Evolutionary conservation across 768 basidiomycete species (phyloP).

Genomic region (Leccinum subtestaceum): DNA sequence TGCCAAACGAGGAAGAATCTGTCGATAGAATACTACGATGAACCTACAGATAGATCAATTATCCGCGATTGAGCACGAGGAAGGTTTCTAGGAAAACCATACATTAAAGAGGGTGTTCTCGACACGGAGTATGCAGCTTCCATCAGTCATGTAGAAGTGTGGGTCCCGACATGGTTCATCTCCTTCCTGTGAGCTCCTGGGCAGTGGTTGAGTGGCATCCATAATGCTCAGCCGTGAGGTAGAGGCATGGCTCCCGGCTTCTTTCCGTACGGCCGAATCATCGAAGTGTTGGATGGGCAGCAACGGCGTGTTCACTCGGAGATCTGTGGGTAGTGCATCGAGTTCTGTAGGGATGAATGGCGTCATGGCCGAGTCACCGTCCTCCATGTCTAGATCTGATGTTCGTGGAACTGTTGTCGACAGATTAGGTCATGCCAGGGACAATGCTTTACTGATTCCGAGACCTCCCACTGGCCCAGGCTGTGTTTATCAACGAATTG

Average conservation of each 20-base stretch:
- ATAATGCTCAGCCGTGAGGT: background rate
- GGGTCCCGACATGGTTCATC: constrained; percentile 38
- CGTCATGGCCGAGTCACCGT: constrained; percentile 2
- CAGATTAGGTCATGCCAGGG: constrained; percentile 5
- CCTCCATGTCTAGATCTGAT: constrained; percentile 13
- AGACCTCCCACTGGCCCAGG: background rate
- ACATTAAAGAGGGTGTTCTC: constrained; percentile 70
- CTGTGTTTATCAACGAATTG: background rate
- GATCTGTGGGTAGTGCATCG: constrained; percentile 11
- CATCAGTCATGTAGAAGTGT: constrained; percentile 64
- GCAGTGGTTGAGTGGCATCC: background rate
- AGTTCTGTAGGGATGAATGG: constrained; percentile 24
- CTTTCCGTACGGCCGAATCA: constrained; percentile 10
- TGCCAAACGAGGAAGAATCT: constrained; percentile 61
- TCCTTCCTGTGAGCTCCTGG: constrained; percentile 9
- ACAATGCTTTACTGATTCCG: background rate
- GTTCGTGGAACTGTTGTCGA: background rate
- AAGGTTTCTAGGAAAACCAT: constrained; percentile 21
- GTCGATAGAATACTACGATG: constrained; percentile 58
- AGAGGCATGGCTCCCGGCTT: constrained; percentile 9
- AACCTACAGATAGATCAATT: constrained; percentile 38
- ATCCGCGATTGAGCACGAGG: background rate
- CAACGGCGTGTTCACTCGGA: background rate
- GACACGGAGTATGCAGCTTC: constrained; percentile 64
- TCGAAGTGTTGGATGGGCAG: constrained; percentile 7